Percentiles rank a stretch among this genome's conserved stretches.
phyloP scores from a whole-genome alignment of 2,329 filamentous ascomycete species.

The Cercospora zeae-maydis region DNA sequence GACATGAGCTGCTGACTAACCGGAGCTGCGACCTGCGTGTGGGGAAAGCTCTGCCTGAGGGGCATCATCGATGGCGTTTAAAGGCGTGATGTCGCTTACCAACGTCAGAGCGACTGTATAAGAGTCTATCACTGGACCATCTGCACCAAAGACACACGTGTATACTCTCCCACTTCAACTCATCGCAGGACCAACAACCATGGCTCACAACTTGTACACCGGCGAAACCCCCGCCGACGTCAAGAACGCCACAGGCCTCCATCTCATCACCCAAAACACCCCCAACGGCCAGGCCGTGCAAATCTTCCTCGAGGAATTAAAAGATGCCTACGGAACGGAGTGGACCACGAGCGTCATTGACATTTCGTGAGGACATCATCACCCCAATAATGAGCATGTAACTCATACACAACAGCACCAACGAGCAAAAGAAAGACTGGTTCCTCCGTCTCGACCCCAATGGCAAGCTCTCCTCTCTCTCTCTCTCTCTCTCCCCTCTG shows the following conservation, averaged over 20 bases:
- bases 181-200: conserved; percentile 24
- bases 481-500: neutral
- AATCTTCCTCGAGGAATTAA: conserved; percentile 55
- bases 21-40: neutral
- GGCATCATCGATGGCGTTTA: conserved; percentile 10
- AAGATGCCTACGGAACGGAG: conserved; percentile 48
- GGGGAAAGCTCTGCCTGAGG: conserved; percentile 4
- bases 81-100: conserved; percentile 12
- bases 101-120: neutral
- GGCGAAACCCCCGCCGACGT: conserved; percentile 46
- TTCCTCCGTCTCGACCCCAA: conserved; percentile 46
- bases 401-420: conserved; percentile 36
- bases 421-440: conserved; percentile 57
- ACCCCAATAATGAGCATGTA: neutral
- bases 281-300: conserved; percentile 53
- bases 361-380: conserved; percentile 35
- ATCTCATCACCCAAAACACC: conserved; percentile 51
- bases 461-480: conserved; percentile 10
- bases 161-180: too few species aligned
- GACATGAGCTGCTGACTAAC: neutral
- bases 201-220: conserved; percentile 44
- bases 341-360: conserved; percentile 51
- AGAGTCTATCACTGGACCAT: too few species aligned
- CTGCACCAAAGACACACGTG: too few species aligned
- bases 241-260: conserved; percentile 50